Percentiles rank a stretch among this genome's conserved stretches.
phyloP scores from a whole-genome alignment of 2,329 filamentous ascomycete genomes.

The Trichophyton verrucosum region DNA sequence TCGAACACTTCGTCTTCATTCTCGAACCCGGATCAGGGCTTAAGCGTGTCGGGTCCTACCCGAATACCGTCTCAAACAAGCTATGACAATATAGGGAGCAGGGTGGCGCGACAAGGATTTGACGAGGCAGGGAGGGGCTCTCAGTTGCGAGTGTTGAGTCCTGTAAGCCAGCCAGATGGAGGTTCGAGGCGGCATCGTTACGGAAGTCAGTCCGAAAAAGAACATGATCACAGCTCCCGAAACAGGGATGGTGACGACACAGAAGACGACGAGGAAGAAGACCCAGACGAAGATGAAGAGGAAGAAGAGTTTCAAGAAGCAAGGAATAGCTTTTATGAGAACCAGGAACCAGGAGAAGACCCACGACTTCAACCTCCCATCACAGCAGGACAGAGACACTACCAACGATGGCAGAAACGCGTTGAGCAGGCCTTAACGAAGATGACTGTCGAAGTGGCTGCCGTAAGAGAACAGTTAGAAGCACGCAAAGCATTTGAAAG shows the following conservation, averaged over 20 bases:
- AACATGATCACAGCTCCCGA: constrained; percentile 37
- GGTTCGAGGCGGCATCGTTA: constrained; percentile 28
- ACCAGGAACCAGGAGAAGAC: constrained; percentile 35
- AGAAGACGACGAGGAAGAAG: constrained; percentile 28
- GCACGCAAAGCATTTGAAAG: constrained; percentile 59
- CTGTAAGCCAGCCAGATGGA: constrained; percentile 74
- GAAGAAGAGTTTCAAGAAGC: constrained; percentile 18
- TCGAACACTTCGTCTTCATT: constrained; percentile 60
- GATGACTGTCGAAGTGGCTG: constrained; percentile 84
- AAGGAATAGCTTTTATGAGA: constrained; percentile 14
- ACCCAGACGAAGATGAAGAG: constrained; percentile 23
- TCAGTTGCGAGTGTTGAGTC: constrained; percentile 61
- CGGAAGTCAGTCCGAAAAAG: constrained; percentile 26
- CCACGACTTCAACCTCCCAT: constrained; percentile 16
- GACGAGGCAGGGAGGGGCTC: constrained; percentile 37
- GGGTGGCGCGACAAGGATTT: constrained; percentile 22
- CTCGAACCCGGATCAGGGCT: constrained; percentile 21
- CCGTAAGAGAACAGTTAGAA: constrained; percentile 80
- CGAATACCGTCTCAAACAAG: constrained; percentile 24
- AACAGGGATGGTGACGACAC: constrained; percentile 38
- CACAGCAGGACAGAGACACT: constrained; percentile 18
- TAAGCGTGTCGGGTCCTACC: constrained; percentile 18
- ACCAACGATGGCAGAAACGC: constrained; percentile 60
- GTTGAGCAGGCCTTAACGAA: constrained; percentile 79
- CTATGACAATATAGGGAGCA: constrained; percentile 26